Base-by-base conservation (phyloP, 257 asterid species). In the Capsicum baccatum region DNA sequence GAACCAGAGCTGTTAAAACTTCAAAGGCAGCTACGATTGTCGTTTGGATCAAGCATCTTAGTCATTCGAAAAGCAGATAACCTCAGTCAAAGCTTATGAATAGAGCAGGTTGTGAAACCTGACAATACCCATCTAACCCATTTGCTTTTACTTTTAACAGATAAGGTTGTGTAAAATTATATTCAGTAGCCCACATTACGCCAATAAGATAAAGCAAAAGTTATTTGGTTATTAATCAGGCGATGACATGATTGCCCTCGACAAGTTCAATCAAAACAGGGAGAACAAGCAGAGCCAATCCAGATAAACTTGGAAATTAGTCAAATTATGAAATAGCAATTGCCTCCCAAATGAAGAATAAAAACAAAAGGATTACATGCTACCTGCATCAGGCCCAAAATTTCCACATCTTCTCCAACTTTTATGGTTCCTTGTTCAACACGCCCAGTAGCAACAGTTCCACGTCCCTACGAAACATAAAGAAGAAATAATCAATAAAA, bases 391-490 rank as follows among this genome's bases (percentile, higher is more conserved):
- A 97, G 86, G 83, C 99, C 99, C 89, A 91, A 84, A 85, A 97
- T 95, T 88, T 97, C 99, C 26, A 97, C 97, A 86, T 97, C 99
- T 47, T 97, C 99, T 10, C 99, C 99, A n/a, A 93, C 91, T 88
- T 97, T 97, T 81, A 97, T 89, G 19, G 91, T 71, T 81, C 99
- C 99, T 89, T 97, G 99, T 85, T 97, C 99, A 69, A 97, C 92
- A 82, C 99, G 98, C 84, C 99, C 99, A 26, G 99, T 97, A 64
- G 99, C 99, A 89, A 97, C 99, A 79, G 99, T 97, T 86, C 99
- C 99, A 89, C 99, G 99, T 58, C 99, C 99, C 99, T 97, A 83
- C n/a, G 42, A 68, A 82, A 26, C 63, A 78, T 78, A 26, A 54
- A 78, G 50, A 78, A 6, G 33, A 54, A 76, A 76, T 7, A 76